These are phyloP conservation scores for Taphrina betulina DNA, from an alignment of 1,139 yeast species.

Conservation along the genomic window DNA sequence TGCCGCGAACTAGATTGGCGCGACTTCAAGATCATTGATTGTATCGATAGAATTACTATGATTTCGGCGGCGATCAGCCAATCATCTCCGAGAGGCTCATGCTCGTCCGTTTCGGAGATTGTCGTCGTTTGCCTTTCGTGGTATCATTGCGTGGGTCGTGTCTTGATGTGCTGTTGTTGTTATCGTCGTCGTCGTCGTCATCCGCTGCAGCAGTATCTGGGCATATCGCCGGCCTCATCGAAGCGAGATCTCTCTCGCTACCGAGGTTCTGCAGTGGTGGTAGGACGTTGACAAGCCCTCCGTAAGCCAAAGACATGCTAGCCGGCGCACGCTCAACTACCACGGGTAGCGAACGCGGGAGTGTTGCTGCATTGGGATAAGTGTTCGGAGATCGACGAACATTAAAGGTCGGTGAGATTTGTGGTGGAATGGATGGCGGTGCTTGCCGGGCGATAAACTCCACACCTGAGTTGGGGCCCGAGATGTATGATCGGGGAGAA, in stretches of 20 bases:
- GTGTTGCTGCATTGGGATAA: background rate
- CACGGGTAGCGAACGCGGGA: slow-evolving; percentile 11
- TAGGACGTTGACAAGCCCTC: too few species aligned
- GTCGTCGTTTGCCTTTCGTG: background rate
- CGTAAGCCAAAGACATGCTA: slow-evolving; percentile 1
- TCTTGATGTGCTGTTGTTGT: background rate
- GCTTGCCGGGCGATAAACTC: too few species aligned
- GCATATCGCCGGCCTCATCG: too few species aligned
- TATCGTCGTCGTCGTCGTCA: background rate
- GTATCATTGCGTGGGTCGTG: background rate
- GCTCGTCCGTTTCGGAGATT: slow-evolving; percentile 14
- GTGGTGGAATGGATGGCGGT: background rate
- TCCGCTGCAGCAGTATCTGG: too few species aligned
- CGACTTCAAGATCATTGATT: too few species aligned
- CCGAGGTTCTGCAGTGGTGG: too few species aligned
- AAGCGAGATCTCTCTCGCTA: too few species aligned
- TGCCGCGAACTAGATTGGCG: too few species aligned
- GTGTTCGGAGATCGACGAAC: background rate
- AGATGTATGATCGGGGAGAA: too few species aligned
- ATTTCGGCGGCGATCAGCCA: too few species aligned
- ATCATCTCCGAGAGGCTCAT: slow-evolving; percentile 25
- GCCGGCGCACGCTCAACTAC: slow-evolving; percentile 7
- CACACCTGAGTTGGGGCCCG: too few species aligned
- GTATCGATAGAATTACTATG: too few species aligned
- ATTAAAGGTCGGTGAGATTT: slow-evolving; percentile 7